A percentile compares a stretch with the other conserved stretches of the same genome.
These are phyloP conservation scores for Suillus sp. DNA, from an alignment of 768 basidiomycete species.

Conservation along the genomic window DNA sequence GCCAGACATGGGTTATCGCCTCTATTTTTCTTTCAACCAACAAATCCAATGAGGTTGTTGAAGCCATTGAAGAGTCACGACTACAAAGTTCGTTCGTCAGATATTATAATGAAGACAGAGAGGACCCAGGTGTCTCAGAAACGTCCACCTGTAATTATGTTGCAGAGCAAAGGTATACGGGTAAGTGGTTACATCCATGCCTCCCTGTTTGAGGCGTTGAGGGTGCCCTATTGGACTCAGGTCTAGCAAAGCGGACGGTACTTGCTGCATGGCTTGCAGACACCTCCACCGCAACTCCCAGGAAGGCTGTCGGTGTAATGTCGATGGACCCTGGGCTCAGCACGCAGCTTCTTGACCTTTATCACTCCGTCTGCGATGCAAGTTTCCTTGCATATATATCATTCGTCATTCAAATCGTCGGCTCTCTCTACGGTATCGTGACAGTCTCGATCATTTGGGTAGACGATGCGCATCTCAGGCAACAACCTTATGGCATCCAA, in stretches of 20 bases:
- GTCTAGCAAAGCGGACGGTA: conserved; percentile 4
- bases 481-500: conserved; percentile 5
- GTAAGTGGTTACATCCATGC: background rate
- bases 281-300: background rate
- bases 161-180: conserved; percentile 9
- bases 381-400: background rate
- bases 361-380: conserved; percentile 5
- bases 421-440: conserved; percentile 8
- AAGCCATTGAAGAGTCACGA: conserved; percentile 5
- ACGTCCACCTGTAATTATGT: conserved; percentile 8
- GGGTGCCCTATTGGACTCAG: background rate
- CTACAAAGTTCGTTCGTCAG: conserved; percentile 3
- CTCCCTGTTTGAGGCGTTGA: background rate
- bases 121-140: background rate
- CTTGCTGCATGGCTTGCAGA: conserved; percentile 10
- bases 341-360: conserved; percentile 8
- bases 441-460: conserved; percentile 9
- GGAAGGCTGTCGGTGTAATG: conserved; percentile 1
- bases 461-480: background rate
- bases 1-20: conserved; percentile 4
- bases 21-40: conserved; percentile 3
- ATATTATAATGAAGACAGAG: conserved; percentile 5
- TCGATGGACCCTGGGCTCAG: conserved; percentile 10
- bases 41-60: conserved; percentile 1
- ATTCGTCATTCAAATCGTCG: background rate